A percentile compares a stretch with the other conserved stretches of the same genome.
Evolutionary conservation across 1,139 yeast species (phyloP).

Genomic region (Scheffersomyces quercinus): DNA sequence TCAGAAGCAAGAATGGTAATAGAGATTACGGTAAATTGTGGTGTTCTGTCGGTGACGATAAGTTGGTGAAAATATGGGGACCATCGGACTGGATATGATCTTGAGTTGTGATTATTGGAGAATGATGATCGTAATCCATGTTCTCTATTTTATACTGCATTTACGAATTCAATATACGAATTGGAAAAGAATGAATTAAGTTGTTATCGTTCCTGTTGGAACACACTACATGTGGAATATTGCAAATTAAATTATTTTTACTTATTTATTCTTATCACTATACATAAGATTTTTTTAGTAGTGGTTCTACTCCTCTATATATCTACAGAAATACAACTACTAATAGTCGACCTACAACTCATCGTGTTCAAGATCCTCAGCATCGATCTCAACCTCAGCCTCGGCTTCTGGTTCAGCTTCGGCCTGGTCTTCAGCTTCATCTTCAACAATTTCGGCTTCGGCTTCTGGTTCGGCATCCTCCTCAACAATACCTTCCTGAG

Average conservation of each 20-base stretch:
- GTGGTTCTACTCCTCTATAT: too few relatives aligned
- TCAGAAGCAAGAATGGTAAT: conserved; percentile 22
- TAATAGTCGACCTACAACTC: conserved; percentile 33
- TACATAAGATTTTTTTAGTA: too few relatives aligned
- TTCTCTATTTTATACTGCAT: too few relatives aligned
- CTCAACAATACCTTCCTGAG: conserved; percentile 21
- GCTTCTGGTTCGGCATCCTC: conserved; percentile 34
- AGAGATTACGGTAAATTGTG: conserved; percentile 53
- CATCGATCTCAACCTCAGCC: conserved; percentile 10
- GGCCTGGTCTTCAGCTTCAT: conserved; percentile 11
- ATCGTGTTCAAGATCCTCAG: conserved; percentile 37
- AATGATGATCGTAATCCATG: too few relatives aligned
- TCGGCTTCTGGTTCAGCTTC: conserved; percentile 9
- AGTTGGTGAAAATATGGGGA: conserved; percentile 67
- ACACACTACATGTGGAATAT: too few relatives aligned
- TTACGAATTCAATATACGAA: too few relatives aligned
- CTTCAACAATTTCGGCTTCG: conserved; percentile 21
- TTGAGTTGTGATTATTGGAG: too few relatives aligned
- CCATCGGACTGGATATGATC: conserved; percentile 19
- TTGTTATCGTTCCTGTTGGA: too few relatives aligned
- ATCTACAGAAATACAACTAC: conserved; percentile 1
- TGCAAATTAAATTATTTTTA: too few relatives aligned
- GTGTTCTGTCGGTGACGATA: conserved; percentile 88
- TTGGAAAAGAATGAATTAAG: too few relatives aligned
- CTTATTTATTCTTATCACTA: too few relatives aligned